These are phyloP conservation scores for Lichina pygmaea DNA, from an alignment of 495 filamentous ascomycete species.

Conservation along the genomic window DNA sequence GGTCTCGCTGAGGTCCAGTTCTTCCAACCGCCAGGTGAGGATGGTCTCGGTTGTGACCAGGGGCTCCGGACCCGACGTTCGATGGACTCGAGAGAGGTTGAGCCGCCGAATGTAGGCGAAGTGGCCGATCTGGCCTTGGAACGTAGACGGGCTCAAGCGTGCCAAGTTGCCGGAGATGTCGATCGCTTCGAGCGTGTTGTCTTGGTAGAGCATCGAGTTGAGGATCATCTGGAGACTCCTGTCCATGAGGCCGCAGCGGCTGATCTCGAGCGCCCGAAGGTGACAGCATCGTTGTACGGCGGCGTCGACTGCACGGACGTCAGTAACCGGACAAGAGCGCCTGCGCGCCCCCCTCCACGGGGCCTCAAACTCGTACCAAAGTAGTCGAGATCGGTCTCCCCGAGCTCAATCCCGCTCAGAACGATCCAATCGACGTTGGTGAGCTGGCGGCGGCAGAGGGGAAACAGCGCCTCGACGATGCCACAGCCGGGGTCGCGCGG, in stretches of 20 bases:
- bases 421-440: slow-evolving; percentile 62
- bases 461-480: slow-evolving; percentile 53
- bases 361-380: slow-evolving; percentile 9
- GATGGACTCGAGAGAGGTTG: slow-evolving; percentile 38
- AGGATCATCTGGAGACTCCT: slow-evolving; percentile 26
- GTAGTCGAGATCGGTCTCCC: slow-evolving; percentile 49
- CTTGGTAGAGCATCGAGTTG: slow-evolving; percentile 32
- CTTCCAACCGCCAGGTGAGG: slow-evolving; percentile 48
- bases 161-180: slow-evolving; percentile 55
- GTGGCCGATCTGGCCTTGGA: slow-evolving; percentile 33
- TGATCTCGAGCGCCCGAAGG: slow-evolving; percentile 58
- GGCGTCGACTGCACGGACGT: slow-evolving; percentile 30
- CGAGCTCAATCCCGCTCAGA: slow-evolving; percentile 60
- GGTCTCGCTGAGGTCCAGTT: slow-evolving; percentile 39
- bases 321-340: slow-evolving; percentile 1
- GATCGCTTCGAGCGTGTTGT: slow-evolving; percentile 44
- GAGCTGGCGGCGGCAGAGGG: slow-evolving; percentile 40
- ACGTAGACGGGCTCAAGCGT: slow-evolving; percentile 33
- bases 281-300: slow-evolving; percentile 35
- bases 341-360: not conserved
- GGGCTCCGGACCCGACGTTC: slow-evolving; percentile 32
- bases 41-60: slow-evolving; percentile 39
- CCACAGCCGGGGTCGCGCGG: slow-evolving; percentile 42
- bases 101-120: slow-evolving; percentile 46
- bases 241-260: slow-evolving; percentile 45